phyloP scores from a whole-genome alignment of 257 asterid genomes.

The Anisodus acutangulus region DNA sequence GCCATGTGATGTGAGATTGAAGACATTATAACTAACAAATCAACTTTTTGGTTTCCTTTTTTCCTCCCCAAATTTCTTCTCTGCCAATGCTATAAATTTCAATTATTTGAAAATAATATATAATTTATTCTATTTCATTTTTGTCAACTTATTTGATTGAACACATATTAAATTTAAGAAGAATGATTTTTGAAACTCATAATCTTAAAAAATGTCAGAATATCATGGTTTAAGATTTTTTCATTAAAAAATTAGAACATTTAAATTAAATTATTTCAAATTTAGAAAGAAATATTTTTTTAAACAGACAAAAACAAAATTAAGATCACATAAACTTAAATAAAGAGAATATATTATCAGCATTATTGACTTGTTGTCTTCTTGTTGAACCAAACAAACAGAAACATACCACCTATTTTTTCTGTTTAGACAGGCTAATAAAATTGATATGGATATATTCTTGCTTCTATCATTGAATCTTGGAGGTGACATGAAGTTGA shows the following conservation, averaged over 20 bases:
- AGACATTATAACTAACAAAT: background rate
- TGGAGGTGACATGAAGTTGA: background rate
- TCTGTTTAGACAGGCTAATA: constrained; percentile 7
- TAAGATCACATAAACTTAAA: background rate
- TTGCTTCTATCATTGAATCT: constrained; percentile 18
- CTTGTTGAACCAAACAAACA: background rate
- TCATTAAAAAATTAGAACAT: too few species aligned
- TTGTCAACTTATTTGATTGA: background rate
- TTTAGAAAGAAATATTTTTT: background rate
- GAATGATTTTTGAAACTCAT: too few species aligned
- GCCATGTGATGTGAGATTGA: constrained; percentile 11
- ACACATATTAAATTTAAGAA: background rate
- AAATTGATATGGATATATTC: background rate
- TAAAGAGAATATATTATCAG: background rate
- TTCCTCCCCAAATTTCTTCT: background rate
- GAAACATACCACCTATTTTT: constrained; percentile 9
- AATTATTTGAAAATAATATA: background rate
- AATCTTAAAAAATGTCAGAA: too few species aligned
- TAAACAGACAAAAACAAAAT: background rate
- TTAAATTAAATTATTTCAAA: too few species aligned
- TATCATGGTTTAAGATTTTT: too few species aligned
- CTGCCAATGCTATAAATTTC: background rate
- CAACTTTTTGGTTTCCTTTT: background rate
- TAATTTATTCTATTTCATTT: background rate
- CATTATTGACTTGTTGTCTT: background rate